Base-by-base conservation (phyloP, 352 stramenopile species). In the Pythium myriotylum region DNA sequence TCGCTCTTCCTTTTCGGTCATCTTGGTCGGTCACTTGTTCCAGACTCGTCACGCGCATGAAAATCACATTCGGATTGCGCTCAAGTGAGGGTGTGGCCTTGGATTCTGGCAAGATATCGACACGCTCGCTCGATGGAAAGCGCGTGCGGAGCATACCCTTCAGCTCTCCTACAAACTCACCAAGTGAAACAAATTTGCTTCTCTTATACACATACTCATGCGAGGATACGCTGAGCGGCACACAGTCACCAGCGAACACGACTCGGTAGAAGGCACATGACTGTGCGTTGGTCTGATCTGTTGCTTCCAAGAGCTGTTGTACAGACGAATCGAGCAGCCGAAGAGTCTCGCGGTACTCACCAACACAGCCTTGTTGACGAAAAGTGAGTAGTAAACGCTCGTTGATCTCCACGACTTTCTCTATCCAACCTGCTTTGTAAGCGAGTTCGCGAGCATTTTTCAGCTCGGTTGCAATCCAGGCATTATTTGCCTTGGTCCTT, bases 181-280 rank as follows among this genome's bases (percentile, higher is more conserved):
- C 77, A 1, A 92, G 62, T 14, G 80, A 89, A 47, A 76, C 65
- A 58, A 88, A 92, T 29, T 76, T 79, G 56, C 63, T 86, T 4
- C 84, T 79, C 47, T 88, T 89, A 77, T 92, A 91, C 45, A 94
- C 84, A 54, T 77, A 92, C 39, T 90, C 82, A 53, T 74, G 56
- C 12, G 54, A 68, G 1, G 76, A 62, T 1, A 80, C 72, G 19
- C 72, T 68, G 8, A 59, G 49, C 14, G 76, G 73, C n/a, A 88
- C 77, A 9, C 77, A 86, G 17, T 84, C 76, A 8, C 81, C 79
- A 20, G 70, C 69, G 12, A 80, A 77, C 41, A 66, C 67, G 19
- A 91, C 77, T 0, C 81, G 74, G 45, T 91, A 91, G 47, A 88
- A 89, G 1, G 73, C 65, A 29, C 77, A 77, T 20, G 20, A 1